Evolutionary conservation across 768 basidiomycete species (phyloP), one percentile per base, ranked within the genome.

Genomic region (Pleurotus tuoliensis): DNA sequence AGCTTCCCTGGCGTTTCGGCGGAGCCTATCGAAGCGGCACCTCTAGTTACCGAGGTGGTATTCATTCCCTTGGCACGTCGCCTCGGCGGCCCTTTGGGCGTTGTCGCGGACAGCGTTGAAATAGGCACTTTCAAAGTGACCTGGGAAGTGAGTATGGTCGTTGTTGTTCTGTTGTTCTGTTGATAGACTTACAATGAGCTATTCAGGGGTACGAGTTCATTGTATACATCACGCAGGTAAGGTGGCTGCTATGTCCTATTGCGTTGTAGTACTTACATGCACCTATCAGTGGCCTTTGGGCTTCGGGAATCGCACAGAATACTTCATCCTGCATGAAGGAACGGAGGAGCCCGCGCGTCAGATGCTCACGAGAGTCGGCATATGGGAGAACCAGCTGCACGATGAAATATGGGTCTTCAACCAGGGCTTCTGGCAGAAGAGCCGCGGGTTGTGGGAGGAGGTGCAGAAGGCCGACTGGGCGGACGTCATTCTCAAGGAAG

Each of bases 371-470:
- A 71, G 77, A 3, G 72, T 75, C 3, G 87, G 84, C 1, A 65
- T 79, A 20, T 86, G 77, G 71, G 57, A 70, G 4, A 69, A 85
- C 46, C 73, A 77, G 30, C 69, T 84, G 9, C 86, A 89, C 53
- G 70, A 86, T 3, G 88, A 92, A 60, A 80, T 93, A 54, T 87
- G 88, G 80, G 87, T 93, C 4, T 93, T 82, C 69, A 82, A 92
- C 57, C 78, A 82, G 58, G 83, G 86, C 0, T 80, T 64, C 34
- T 94, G 91, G 92, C 53, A 59, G 16, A 90, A 91, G 64, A 78
- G 82, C 62, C 75, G 74, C 47, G 62, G 62, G 0, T 78, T 92
- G 12, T 92, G 87, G 87, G 47, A 58, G 3, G 79, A 82, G 59
- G 68, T 87, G 16, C 83, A 86, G 65, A 79, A 80, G 60, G 86